Base-by-base conservation (phyloP, 257 asterid species). In the Leptodermis oblonga region DNA sequence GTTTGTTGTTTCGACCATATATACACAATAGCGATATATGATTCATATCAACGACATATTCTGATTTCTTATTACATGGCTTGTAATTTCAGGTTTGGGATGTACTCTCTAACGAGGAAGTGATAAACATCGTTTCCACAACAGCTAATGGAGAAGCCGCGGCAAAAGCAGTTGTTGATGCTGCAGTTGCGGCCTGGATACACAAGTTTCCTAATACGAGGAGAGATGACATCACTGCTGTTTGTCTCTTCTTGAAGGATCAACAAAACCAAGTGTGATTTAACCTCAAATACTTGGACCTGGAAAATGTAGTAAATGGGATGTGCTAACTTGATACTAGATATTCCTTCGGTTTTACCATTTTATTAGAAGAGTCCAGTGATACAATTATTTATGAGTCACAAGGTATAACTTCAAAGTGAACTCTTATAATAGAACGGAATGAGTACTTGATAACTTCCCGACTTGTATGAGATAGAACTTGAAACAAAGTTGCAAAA, bases 151-250 rank as follows among this genome's bases (percentile, higher is more conserved):
- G 80, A 80, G 90, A 82, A 66, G 81, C 39, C 31, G 96, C 96
- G 42, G 90, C 98, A 42, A 81, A 80, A 60, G 84, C 87, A 66
- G 90, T 92, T 34, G 92, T 86, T 34, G 88, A 92, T 52, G 92
- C 88, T 26, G 84, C 97, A 0, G 33, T 74, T 69, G 80, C 74
- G 49, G 76, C 85, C n/a, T 89, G 98, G 98, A 80, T 76, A 62
- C 71, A 64, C 31, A 86, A 73, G 86, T 88, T 76, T 67, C 95
- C 94, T 0, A 85, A 69, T 49, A 74, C 91, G 31, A 85, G 67
- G 76, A 87, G 96, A 70, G 98, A 92, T 71, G 97, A 92, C 30
- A 80, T 87, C 75, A 86, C 96, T 4, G 97, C 48, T 1, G 73
- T 85, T 46, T 87, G 97, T 67, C 81, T 89, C 31, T 92, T 80